Evolutionary conservation across 331 rosid genomes (phyloP), one percentile per base, ranked within the genome.

Genomic region (Pyracantha coccinea): DNA sequence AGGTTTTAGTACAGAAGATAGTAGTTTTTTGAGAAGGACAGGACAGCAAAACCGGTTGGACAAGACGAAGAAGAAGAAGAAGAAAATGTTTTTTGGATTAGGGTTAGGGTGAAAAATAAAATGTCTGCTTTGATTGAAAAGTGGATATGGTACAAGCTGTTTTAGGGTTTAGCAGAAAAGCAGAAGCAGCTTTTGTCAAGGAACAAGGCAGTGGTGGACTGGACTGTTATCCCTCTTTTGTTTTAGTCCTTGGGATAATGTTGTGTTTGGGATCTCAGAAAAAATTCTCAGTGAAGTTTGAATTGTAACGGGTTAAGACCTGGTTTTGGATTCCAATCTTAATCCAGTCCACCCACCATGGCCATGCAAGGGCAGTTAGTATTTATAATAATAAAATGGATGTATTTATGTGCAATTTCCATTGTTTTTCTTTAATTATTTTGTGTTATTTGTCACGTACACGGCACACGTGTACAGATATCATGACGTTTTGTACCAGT

Each of bases 21-120:
- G 11, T 41, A 71, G 68, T 64, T 7, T 19, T 53, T 66, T 75
- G 38, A 9, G 65, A 12, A 54, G 23, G 17, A 15, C 57, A 69
- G 45, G 58, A 67, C 68, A 62, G 61, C 9, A 16, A 44, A 64
- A 45, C 23, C 16, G 50, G 33, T 9, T 52, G 68, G 8, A 74
- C 59, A 68, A 75, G 53, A 52, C 24, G 50, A 31, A 35, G 17
- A 52, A 4, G 73, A 25, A 4, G 73, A 25, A 12, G 75, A 8
- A 17, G 9, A 19, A 28, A 65, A 60, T 44, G 53, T 41, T 41
- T 65, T 69, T 71, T 77, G 50, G 78, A 57, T 8, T 38, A 5
- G 33, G 54, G 38, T 64, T 53, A 52, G 71, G 83, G 83, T 24
- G 35, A 24, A 69, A 66, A 91, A 84, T 87, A 87, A 84, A 76